Evolutionary conservation across 805 yeast species (phyloP).

Genomic region (Metschnikowia baotianmanensis): DNA sequence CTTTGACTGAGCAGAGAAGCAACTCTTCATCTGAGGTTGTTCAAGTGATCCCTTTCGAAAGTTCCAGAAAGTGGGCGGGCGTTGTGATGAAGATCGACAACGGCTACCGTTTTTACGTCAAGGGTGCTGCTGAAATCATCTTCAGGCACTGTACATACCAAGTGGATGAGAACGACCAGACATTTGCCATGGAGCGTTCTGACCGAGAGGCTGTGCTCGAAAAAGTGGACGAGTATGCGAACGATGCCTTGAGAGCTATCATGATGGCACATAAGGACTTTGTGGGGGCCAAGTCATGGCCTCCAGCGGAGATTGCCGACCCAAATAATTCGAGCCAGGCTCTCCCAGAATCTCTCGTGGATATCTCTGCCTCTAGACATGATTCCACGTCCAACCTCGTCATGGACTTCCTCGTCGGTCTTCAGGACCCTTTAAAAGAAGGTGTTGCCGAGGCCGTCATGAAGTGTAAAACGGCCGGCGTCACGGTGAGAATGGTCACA

Average conservation of each 20-base stretch:
- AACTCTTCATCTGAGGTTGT: slow-evolving; percentile 38
- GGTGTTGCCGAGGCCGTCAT: slow-evolving; percentile 17
- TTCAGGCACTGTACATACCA: slow-evolving; percentile 54
- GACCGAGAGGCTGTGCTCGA: slow-evolving; percentile 30
- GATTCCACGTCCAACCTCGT: slow-evolving; percentile 13
- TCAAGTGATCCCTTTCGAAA: slow-evolving; percentile 87
- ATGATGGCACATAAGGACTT: slow-evolving; percentile 83
- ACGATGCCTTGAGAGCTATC: slow-evolving; percentile 80
- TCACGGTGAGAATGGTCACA: slow-evolving; percentile 20
- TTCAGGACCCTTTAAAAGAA: slow-evolving; percentile 18
- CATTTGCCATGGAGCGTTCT: slow-evolving; percentile 27
- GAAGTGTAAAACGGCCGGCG: slow-evolving; percentile 18
- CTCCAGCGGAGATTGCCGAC: slow-evolving; percentile 50
- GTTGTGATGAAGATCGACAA: slow-evolving; percentile 53
- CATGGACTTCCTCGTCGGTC: slow-evolving; percentile 18
- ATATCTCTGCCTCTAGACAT: slow-evolving; percentile 21
- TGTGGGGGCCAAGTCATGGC: slow-evolving; percentile 52
- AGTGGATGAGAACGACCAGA: slow-evolving; percentile 27
- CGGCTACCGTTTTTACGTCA: slow-evolving; percentile 62
- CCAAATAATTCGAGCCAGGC: slow-evolving; percentile 38
- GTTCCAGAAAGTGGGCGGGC: slow-evolving; percentile 91
- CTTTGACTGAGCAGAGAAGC: slow-evolving; percentile 43
- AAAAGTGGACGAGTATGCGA: slow-evolving; percentile 56
- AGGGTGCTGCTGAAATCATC: slow-evolving; percentile 95
- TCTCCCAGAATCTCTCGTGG: slow-evolving; percentile 33